A percentile compares a stretch with the other conserved stretches of the same genome.
phyloP scores from a whole-genome alignment of 306 rosid species.

The Chamaecrista fasciculata region DNA sequence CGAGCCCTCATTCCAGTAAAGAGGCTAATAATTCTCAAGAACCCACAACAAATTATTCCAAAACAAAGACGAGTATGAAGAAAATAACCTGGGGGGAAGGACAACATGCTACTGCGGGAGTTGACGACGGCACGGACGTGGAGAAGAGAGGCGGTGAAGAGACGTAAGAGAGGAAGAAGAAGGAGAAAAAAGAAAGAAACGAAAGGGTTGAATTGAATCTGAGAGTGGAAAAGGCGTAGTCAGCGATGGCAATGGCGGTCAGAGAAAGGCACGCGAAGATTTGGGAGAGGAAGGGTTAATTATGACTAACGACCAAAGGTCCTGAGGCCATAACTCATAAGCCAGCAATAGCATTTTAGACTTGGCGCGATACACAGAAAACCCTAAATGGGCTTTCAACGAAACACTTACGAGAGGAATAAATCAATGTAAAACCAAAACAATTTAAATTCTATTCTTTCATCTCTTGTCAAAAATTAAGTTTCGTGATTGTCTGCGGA shows the following conservation, averaged over 20 bases:
- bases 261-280: slow-evolving; percentile 11
- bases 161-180: not conserved
- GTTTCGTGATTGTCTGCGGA: too few relatives aligned
- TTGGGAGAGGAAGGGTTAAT: not conserved
- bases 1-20: not conserved
- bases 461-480: too few relatives aligned
- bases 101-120: slow-evolving; percentile 36
- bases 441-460: too few relatives aligned
- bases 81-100: slow-evolving; percentile 31
- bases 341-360: not conserved
- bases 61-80: not conserved
- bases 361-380: slow-evolving; percentile 11
- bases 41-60: not conserved
- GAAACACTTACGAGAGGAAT: too few relatives aligned
- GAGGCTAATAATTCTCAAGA: not conserved
- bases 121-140: not conserved
- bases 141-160: not conserved
- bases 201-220: not conserved
- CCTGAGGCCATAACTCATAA: not conserved
- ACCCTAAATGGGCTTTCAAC: not conserved
- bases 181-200: not conserved
- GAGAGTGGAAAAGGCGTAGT: not conserved
- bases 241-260: not conserved
- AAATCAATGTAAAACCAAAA: too few relatives aligned
- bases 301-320: not conserved